These are phyloP conservation scores for Mortierella sp. DNA, from an alignment of 371 early-diverging fungal species.

Conservation along the genomic window DNA sequence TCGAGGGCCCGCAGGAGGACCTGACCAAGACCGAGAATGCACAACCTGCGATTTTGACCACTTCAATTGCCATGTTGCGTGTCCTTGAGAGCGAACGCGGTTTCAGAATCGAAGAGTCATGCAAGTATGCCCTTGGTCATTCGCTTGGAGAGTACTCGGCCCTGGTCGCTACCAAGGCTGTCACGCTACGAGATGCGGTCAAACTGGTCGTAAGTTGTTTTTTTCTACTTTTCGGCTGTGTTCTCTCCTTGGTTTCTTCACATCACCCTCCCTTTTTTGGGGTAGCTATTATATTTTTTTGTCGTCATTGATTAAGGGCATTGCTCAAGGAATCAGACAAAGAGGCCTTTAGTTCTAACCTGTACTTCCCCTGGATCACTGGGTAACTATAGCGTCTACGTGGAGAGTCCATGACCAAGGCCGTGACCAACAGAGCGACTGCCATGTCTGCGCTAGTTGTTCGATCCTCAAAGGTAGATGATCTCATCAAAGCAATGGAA, in stretches of 20 bases:
- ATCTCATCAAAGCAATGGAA: slow-evolving; percentile 73
- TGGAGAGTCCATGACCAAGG: slow-evolving; percentile 89
- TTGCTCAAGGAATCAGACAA: slow-evolving; percentile 3
- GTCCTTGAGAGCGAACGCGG: slow-evolving; percentile 88
- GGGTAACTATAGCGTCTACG: slow-evolving; percentile 66
- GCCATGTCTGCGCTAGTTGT: slow-evolving; percentile 92
- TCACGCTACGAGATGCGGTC: slow-evolving; percentile 84
- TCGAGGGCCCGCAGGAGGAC: slow-evolving; percentile 78
- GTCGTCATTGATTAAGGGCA: background rate
- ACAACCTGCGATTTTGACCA: slow-evolving; percentile 94
- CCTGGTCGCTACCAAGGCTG: slow-evolving; percentile 80
- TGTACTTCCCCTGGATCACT: background rate
- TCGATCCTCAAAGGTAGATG: slow-evolving; percentile 74
- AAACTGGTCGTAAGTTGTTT: slow-evolving; percentile 76
- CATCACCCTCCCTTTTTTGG: background rate
- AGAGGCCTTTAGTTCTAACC: no score
- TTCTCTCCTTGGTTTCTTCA: background rate
- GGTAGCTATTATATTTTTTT: no score
- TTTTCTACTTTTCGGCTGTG: background rate
- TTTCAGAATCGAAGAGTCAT: slow-evolving; percentile 76
- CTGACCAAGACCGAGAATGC: slow-evolving; percentile 91
- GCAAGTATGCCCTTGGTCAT: slow-evolving; percentile 88
- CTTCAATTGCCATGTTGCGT: slow-evolving; percentile 88
- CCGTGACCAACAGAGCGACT: slow-evolving; percentile 70
- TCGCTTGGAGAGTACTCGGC: slow-evolving; percentile 96